These are phyloP conservation scores for Geotrichum bryndzae DNA, from an alignment of 1,139 yeast species.

Conservation along the genomic window DNA sequence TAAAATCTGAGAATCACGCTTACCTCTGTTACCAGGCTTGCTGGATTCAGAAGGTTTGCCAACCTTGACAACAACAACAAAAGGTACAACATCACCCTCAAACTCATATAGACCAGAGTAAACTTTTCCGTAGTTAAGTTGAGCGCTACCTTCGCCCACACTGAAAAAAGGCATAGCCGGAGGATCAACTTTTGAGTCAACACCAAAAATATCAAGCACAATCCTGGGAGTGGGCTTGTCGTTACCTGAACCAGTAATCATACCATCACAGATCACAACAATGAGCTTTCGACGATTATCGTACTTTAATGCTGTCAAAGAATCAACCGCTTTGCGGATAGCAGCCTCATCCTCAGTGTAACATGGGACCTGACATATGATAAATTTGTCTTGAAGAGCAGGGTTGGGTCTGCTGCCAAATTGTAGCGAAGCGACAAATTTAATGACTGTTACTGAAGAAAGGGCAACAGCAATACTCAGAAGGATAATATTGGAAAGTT, in stretches of 20 bases:
- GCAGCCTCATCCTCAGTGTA: conserved; percentile 41
- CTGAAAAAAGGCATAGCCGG: conserved; percentile 37
- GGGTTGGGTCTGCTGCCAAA: conserved; percentile 36
- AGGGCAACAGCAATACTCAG: conserved; percentile 36
- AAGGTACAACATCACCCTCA: conserved; percentile 40
- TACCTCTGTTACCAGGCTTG: conserved; percentile 41
- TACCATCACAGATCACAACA: conserved; percentile 39
- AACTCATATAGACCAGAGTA: conserved; percentile 40
- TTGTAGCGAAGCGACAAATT: conserved; percentile 38
- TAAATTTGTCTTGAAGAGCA: conserved; percentile 37
- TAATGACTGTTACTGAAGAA: conserved; percentile 37
- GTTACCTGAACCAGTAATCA: conserved; percentile 40
- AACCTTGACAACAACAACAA: conserved; percentile 37
- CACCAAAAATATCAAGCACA: conserved; percentile 39
- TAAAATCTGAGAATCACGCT: conserved; percentile 41
- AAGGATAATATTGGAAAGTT: conserved; percentile 37
- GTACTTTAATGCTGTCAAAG: conserved; percentile 36
- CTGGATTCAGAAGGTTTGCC: conserved; percentile 35
- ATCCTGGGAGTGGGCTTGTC: conserved; percentile 40
- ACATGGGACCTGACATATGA: conserved; percentile 40
- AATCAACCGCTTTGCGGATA: conserved; percentile 39
- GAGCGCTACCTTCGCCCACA: conserved; percentile 38
- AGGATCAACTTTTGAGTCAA: conserved; percentile 36
- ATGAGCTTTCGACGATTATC: conserved; percentile 38
- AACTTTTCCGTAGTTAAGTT: conserved; percentile 38